phyloP scores from a whole-genome alignment of 2,329 filamentous ascomycete species.

The Colletotrichum kahawae region DNA sequence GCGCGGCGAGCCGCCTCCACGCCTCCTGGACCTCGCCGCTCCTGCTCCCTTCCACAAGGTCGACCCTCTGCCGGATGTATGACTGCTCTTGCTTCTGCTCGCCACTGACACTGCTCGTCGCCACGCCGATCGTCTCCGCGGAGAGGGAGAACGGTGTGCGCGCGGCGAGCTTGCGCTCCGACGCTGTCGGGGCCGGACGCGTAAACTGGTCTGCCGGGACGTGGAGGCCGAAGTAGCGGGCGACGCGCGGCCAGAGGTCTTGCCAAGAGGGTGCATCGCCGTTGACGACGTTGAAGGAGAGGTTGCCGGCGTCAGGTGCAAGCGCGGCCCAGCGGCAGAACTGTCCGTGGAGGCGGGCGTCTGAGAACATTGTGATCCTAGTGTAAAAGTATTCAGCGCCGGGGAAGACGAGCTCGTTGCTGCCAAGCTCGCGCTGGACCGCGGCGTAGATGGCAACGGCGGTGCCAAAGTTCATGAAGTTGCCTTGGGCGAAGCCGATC shows the following conservation, averaged over 20 bases:
- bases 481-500: conserved; percentile 34
- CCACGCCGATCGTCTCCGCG: conserved; percentile 30
- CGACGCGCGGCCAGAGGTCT: conserved; percentile 45
- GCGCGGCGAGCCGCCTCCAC: conserved; percentile 43
- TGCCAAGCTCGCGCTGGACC: conserved; percentile 36
- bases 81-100: conserved; percentile 20
- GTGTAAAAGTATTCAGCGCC: conserved; percentile 39
- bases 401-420: conserved; percentile 35
- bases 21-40: conserved; percentile 39
- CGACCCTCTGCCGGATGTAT: conserved; percentile 42
- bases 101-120: conserved; percentile 24
- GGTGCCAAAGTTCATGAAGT: conserved; percentile 45
- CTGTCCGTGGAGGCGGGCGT: conserved; percentile 36
- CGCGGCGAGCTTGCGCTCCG: conserved; percentile 26
- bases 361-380: conserved; percentile 36
- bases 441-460: conserved; percentile 44
- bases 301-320: conserved; percentile 33
- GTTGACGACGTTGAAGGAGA: conserved; percentile 48
- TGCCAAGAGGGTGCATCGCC: conserved; percentile 46
- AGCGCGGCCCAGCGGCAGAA: neutral
- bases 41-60: conserved; percentile 44
- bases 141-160: conserved; percentile 34
- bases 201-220: conserved; percentile 35
- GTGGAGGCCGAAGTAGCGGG: conserved; percentile 35
- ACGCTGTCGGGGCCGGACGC: conserved; percentile 11